Evolutionary conservation across 345 rosid genomes (phyloP).

Genomic region (Corchorus olitorius): DNA sequence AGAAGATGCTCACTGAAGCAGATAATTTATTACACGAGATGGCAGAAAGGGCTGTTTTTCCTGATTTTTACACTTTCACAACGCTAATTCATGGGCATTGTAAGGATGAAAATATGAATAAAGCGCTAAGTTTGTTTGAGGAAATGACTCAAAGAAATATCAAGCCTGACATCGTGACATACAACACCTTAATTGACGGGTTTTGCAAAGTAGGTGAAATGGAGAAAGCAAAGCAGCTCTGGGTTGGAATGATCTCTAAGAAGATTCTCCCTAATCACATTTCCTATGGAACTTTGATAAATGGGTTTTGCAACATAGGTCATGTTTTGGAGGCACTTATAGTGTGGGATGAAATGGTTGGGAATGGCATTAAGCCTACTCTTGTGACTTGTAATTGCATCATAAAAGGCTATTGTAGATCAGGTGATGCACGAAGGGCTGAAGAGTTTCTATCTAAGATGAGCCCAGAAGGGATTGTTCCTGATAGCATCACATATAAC

Average conservation of each 20-base stretch:
- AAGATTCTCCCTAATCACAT: slow-evolving; percentile 56
- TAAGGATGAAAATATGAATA: slow-evolving; percentile 69
- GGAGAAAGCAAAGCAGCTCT: slow-evolving; percentile 57
- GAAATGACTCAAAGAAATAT: slow-evolving; percentile 62
- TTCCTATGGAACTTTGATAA: slow-evolving; percentile 67
- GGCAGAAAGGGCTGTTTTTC: slow-evolving; percentile 61
- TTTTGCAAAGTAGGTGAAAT: slow-evolving; percentile 73
- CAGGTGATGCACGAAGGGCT: slow-evolving; percentile 61
- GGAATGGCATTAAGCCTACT: slow-evolving; percentile 55
- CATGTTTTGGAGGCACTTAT: slow-evolving; percentile 53
- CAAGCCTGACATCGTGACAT: slow-evolving; percentile 74
- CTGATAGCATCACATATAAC: slow-evolving; percentile 66
- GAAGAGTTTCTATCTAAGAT: slow-evolving; percentile 64
- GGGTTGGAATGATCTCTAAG: slow-evolving; percentile 59
- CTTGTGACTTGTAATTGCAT: slow-evolving; percentile 65
- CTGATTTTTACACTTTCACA: slow-evolving; percentile 74
- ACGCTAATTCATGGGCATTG: slow-evolving; percentile 76
- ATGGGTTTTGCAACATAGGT: slow-evolving; percentile 66
- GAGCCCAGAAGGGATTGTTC: slow-evolving; percentile 54
- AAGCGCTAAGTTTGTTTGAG: slow-evolving; percentile 53
- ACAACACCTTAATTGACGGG: slow-evolving; percentile 77
- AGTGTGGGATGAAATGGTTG: slow-evolving; percentile 81
- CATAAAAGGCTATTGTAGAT: slow-evolving; percentile 75
- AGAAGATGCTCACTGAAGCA: slow-evolving; percentile 67
- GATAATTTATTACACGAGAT: slow-evolving; percentile 65